Percentiles rank a stretch among this genome's conserved stretches.
These are phyloP conservation scores for Lonicera japonica DNA, from an alignment of 129 eudicot genomes.

Conservation along the genomic window DNA sequence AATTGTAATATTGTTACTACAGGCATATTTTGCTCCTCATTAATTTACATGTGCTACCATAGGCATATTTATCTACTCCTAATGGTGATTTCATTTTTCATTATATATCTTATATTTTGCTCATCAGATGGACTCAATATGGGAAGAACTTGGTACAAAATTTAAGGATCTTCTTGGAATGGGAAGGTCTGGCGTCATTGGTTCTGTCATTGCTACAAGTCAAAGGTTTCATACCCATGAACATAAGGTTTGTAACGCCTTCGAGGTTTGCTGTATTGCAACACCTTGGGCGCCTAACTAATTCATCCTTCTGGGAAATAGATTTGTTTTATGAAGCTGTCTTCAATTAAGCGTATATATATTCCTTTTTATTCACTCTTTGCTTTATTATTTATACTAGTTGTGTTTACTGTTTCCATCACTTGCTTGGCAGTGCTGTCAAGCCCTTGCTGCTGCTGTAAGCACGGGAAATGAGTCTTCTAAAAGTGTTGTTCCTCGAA, in stretches of 20 bases:
- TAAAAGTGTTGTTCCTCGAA: conserved; percentile 61
- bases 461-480: conserved; percentile 56
- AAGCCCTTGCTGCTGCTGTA: conserved; percentile 81
- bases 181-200: conserved; percentile 91
- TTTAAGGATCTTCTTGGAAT: conserved; percentile 66
- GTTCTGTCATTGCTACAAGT: conserved; percentile 76
- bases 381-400: not conserved
- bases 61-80: not conserved
- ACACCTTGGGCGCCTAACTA: not conserved
- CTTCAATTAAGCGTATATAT: not conserved
- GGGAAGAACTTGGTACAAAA: conserved; percentile 71
- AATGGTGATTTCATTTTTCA: not conserved
- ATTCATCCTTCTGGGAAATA: not conserved
- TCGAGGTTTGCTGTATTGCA: not conserved
- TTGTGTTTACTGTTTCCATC: not conserved
- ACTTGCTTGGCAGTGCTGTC: conserved; percentile 59
- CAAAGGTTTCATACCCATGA: conserved; percentile 68
- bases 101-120: conserved; percentile 4
- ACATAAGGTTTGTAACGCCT: conserved; percentile 39
- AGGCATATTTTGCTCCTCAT: too few relatives aligned
- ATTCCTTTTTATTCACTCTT: not conserved
- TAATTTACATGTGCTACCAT: too few relatives aligned
- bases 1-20: too few relatives aligned
- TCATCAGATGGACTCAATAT: conserved; percentile 58
- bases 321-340: not conserved